Percentiles rank a stretch among this genome's conserved stretches.
Evolutionary conservation across 768 basidiomycete species (phyloP).

Genomic region (Suillus occidentalis): DNA sequence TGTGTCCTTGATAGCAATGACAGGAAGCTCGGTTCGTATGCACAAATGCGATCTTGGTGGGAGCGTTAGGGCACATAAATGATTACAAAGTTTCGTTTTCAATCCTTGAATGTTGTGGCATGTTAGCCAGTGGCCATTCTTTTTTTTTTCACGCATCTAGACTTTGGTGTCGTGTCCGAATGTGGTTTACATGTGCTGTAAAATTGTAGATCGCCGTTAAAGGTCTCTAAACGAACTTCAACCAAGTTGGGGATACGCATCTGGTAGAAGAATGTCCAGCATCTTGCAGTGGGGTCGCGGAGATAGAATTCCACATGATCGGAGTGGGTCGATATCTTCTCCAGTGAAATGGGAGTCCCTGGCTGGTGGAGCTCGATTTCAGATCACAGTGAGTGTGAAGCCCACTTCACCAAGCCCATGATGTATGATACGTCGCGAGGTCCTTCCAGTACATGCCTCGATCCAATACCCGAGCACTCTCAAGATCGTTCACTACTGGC

Average conservation of each 20-base stretch:
- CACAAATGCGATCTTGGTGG: background rate
- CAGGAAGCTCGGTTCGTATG: background rate
- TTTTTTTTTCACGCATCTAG: background rate
- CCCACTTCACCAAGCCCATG: background rate
- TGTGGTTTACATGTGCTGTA: background rate
- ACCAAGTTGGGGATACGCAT: constrained; percentile 3
- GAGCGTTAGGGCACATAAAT: background rate
- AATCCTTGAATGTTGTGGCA: background rate
- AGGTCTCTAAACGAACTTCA: background rate
- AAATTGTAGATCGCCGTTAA: background rate
- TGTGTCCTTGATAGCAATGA: background rate
- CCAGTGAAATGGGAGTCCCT: background rate
- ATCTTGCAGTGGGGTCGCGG: constrained; percentile 2
- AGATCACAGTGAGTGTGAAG: background rate
- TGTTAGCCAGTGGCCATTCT: background rate
- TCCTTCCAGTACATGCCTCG: background rate
- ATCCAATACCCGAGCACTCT: background rate
- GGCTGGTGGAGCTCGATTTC: background rate
- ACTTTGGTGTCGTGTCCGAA: background rate
- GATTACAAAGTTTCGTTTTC: background rate
- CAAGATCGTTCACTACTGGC: background rate
- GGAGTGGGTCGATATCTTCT: background rate
- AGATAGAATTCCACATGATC: background rate
- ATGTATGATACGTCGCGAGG: background rate
- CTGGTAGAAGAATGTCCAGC: background rate